phyloP scores from a whole-genome alignment of 1,139 yeast species.

The Candida sanyaensis region DNA sequence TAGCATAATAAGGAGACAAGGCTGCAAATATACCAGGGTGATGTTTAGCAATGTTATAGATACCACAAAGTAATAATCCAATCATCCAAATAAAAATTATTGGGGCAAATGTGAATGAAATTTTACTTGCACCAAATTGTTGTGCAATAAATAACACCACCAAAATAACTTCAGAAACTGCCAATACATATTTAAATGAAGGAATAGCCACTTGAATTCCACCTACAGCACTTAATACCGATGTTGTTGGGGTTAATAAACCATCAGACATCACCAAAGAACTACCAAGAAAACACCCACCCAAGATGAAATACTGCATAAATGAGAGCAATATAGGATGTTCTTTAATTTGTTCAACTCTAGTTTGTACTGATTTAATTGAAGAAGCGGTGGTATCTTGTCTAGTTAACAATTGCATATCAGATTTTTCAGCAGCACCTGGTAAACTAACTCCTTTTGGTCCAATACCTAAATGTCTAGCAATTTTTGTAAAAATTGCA shows the following conservation, averaged over 20 bases:
- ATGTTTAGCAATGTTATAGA: constrained; percentile 40
- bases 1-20: constrained; percentile 54
- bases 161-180: constrained; percentile 51
- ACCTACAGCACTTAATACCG: constrained; percentile 54
- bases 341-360: constrained; percentile 19
- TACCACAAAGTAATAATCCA: constrained; percentile 46
- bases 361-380: constrained; percentile 18
- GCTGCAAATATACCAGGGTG: constrained; percentile 50
- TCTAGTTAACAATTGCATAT: constrained; percentile 40
- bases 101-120: constrained; percentile 53
- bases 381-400: constrained; percentile 38
- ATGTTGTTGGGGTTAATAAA: constrained; percentile 61
- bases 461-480: constrained; percentile 48
- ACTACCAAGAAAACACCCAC: constrained; percentile 55
- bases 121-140: constrained; percentile 45
- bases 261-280: constrained; percentile 61
- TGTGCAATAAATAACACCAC: constrained; percentile 46
- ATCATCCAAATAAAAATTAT: constrained; percentile 53
- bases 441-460: constrained; percentile 49
- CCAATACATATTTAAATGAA: constrained; percentile 37
- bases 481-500: constrained; percentile 59
- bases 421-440: constrained; percentile 35
- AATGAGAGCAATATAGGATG: constrained; percentile 24
- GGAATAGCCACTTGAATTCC: constrained; percentile 52
- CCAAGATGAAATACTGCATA: constrained; percentile 34